Percentiles rank a stretch among this genome's conserved stretches.
Conservation (phyloP, 176 grass and related monocot species). For the Thinopyrum elongatum region DNA sequence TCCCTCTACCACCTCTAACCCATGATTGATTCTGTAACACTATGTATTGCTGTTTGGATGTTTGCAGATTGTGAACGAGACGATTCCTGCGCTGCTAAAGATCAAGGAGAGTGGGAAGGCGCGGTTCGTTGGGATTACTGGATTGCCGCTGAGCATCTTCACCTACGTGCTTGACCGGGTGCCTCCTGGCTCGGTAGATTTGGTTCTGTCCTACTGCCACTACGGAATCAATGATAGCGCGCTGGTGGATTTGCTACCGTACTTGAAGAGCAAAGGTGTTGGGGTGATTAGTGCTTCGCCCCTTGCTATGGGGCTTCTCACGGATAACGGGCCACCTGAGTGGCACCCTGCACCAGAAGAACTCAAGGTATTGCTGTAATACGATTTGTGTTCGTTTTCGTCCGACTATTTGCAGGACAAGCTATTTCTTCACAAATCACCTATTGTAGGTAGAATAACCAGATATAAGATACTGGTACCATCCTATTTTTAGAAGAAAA, state of each 20-base stretch:
- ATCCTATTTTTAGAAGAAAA: neutral
- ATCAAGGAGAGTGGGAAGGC: conserved; percentile 81
- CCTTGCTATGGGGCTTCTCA: conserved; percentile 87
- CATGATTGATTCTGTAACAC: neutral
- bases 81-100: conserved; percentile 73
- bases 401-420: neutral
- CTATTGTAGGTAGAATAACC: neutral
- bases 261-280: conserved; percentile 83
- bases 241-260: conserved; percentile 70
- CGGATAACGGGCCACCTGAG: conserved; percentile 66
- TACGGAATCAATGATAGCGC: conserved; percentile 74
- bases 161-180: conserved; percentile 67
- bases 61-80: conserved; percentile 82
- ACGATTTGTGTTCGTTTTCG: neutral
- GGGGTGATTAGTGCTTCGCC: conserved; percentile 85
- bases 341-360: conserved; percentile 79
- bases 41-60: neutral
- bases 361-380: conserved; percentile 58
- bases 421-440: neutral
- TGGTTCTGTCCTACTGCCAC: conserved; percentile 94
- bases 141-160: conserved; percentile 64
- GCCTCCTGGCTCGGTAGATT: conserved; percentile 56
- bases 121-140: conserved; percentile 83
- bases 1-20: neutral
- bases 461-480: neutral